These are phyloP conservation scores for Boletus edulis DNA, from an alignment of 768 basidiomycete species.

Conservation along the genomic window DNA sequence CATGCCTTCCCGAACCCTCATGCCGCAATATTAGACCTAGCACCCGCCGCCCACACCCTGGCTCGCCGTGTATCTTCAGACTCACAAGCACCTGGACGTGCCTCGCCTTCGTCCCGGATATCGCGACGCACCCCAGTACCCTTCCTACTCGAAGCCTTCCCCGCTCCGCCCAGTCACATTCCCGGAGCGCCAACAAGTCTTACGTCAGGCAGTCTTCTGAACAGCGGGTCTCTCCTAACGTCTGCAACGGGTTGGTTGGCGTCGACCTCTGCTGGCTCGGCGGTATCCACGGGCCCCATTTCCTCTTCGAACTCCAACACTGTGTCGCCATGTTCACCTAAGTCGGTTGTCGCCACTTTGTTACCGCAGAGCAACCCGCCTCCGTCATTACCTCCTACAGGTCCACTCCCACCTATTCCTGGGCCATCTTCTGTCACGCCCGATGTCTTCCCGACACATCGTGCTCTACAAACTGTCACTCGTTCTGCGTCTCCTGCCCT, in stretches of 20 bases:
- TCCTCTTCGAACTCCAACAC: constrained; percentile 2
- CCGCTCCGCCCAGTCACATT: constrained; percentile 34
- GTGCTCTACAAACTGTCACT: constrained; percentile 24
- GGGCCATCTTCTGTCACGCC: constrained; percentile 56
- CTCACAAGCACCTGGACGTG: constrained; percentile 21
- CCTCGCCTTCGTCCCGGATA: constrained; percentile 25
- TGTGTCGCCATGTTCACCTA: constrained; percentile 15
- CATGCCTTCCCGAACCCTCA: constrained; percentile 17
- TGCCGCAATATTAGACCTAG: constrained; percentile 10
- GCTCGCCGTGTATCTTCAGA: constrained; percentile 27
- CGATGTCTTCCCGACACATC: constrained; percentile 44
- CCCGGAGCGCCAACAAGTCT: constrained; percentile 23
- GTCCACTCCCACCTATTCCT: constrained; percentile 65
- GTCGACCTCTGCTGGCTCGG: constrained; percentile 3
- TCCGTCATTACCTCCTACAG: constrained; percentile 52
- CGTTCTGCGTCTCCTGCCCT: constrained; percentile 22
- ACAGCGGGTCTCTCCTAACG: constrained; percentile 12
- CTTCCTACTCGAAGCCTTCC: constrained; percentile 37
- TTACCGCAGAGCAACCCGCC: constrained; percentile 45
- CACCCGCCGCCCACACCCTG: constrained; percentile 3
- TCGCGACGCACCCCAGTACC: constrained; percentile 34
- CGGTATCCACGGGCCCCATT: not conserved
- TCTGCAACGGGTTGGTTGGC: constrained; percentile 8
- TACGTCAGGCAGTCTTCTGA: constrained; percentile 1
- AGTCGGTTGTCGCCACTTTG: constrained; percentile 3